Percentiles rank a stretch among this genome's conserved stretches.
Conservation (phyloP, 2,329 filamentous ascomycete species). For the Colletotrichum navitas region DNA sequence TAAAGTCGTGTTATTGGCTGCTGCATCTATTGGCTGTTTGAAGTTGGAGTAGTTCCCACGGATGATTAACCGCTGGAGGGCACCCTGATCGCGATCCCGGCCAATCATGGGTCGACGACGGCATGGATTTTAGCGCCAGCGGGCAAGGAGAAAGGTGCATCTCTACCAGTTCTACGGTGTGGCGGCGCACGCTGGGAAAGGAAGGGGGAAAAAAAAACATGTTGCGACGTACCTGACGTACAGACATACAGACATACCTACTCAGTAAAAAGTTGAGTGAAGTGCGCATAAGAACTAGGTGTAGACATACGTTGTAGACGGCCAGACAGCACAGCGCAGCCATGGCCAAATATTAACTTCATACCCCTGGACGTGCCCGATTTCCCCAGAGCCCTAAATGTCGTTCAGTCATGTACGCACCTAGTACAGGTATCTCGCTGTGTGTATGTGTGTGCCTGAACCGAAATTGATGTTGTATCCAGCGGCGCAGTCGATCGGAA, state of each 20-base stretch:
- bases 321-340: neutral
- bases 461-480: constrained; percentile 3
- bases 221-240: neutral
- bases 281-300: neutral
- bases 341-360: neutral
- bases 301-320: neutral
- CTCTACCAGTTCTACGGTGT: constrained; percentile 5
- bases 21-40: constrained; percentile 18
- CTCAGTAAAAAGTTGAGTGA: neutral
- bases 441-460: neutral
- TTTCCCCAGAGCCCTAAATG: neutral
- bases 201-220: neutral
- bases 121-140: constrained; percentile 30
- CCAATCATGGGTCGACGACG: constrained; percentile 10
- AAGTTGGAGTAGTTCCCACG: constrained; percentile 7
- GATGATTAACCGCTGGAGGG: constrained; percentile 15
- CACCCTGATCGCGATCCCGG: constrained; percentile 10
- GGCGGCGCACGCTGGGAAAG: constrained; percentile 1
- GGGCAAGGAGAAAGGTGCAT: constrained; percentile 12
- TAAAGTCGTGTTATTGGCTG: constrained; percentile 20
- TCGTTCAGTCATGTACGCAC: neutral
- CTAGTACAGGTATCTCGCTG: neutral
- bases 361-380: neutral
- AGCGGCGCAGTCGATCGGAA: neutral
- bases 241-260: neutral